These are phyloP conservation scores for Barbarea vulgaris DNA, from an alignment of 345 rosid genomes.

Conservation along the genomic window DNA sequence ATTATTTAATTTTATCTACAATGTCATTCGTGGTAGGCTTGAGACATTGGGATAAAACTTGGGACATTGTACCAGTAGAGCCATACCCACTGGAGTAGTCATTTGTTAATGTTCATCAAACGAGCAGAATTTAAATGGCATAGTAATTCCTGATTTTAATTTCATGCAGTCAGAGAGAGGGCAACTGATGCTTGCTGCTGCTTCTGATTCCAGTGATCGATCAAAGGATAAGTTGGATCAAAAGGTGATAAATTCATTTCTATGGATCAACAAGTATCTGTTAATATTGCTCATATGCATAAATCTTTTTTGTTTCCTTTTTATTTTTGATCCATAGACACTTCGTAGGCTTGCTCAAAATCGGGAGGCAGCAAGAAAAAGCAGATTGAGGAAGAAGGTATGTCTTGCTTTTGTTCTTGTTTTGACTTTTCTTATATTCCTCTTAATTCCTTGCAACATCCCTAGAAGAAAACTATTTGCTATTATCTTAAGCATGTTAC, in stretches of 20 bases:
- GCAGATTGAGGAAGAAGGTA: slow-evolving; percentile 92
- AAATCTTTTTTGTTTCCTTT: slow-evolving; percentile 15
- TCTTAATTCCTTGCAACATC: background rate
- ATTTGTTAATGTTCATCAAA: background rate
- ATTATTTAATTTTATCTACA: slow-evolving; percentile 33
- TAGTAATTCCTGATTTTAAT: slow-evolving; percentile 20
- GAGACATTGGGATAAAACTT: slow-evolving; percentile 20
- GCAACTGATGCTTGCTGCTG: slow-evolving; percentile 46
- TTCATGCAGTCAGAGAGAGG: slow-evolving; percentile 71
- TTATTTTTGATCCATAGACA: slow-evolving; percentile 51
- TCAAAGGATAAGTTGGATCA: slow-evolving; percentile 91
- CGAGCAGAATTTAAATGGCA: background rate
- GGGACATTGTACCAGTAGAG: slow-evolving; percentile 21
- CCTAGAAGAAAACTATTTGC: slow-evolving; percentile 2
- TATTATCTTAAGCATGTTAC: slow-evolving; percentile 8
- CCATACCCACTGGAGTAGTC: slow-evolving; percentile 10
- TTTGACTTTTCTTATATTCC: background rate
- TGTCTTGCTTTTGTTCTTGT: slow-evolving; percentile 28
- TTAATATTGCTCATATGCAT: slow-evolving; percentile 18
- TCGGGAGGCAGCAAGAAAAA: slow-evolving; percentile 99
- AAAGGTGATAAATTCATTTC: slow-evolving; percentile 55
- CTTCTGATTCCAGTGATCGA: slow-evolving; percentile 87
- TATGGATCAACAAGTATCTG: background rate
- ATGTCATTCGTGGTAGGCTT: slow-evolving; percentile 31
- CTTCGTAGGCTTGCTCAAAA: slow-evolving; percentile 97